These are phyloP conservation scores for Pyracantha coccinea DNA, from an alignment of 331 rosid species.

Conservation along the genomic window DNA sequence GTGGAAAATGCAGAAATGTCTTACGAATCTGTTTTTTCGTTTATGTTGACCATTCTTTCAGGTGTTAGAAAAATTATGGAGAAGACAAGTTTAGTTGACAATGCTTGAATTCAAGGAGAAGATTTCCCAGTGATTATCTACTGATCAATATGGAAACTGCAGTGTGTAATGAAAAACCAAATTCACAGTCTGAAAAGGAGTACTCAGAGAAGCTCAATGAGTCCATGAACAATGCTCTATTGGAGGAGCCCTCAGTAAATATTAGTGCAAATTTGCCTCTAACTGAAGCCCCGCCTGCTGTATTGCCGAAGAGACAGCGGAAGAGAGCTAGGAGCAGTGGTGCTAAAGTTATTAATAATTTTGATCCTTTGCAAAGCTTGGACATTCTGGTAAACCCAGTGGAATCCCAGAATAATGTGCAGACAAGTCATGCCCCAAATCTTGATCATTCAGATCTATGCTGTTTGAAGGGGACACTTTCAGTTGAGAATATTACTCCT, in stretches of 20 bases:
- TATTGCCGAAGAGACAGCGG: neutral
- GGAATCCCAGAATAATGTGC: neutral
- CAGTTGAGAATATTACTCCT: neutral
- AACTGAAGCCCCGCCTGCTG: neutral
- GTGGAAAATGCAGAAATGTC: neutral
- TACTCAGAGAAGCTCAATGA: neutral
- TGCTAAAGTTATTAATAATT: neutral
- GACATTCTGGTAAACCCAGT: neutral
- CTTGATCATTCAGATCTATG: neutral
- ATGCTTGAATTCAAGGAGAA: neutral
- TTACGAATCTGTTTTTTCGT: conserved; percentile 2
- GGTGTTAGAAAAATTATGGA: conserved; percentile 1
- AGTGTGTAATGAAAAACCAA: neutral
- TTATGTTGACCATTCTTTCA: conserved; percentile 11
- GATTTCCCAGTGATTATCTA: neutral
- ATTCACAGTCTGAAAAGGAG: neutral
- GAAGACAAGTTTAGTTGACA: neutral
- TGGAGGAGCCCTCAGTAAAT: neutral
- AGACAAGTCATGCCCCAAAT: neutral
- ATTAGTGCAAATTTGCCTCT: neutral
- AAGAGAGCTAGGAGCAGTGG: neutral
- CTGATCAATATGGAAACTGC: conserved; percentile 5
- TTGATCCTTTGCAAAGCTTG: neutral
- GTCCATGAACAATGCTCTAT: neutral
- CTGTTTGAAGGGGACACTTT: neutral